Evolutionary conservation across 148 eudicot genomes (phyloP).

Genomic region (Rhododendron ovatum): DNA sequence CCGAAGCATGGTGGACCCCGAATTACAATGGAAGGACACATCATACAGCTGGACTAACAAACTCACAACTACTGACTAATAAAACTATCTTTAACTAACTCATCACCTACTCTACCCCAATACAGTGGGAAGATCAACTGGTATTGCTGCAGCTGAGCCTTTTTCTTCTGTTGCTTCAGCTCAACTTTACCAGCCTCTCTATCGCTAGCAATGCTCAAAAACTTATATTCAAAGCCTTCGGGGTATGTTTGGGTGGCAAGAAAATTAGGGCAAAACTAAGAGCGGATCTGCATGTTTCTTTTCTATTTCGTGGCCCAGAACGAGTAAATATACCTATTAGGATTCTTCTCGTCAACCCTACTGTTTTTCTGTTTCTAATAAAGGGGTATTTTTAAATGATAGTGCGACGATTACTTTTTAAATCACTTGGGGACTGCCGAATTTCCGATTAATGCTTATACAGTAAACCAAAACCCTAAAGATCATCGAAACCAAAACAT

Average conservation of each 20-base stretch:
- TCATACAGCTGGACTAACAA: neutral
- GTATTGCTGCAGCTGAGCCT: neutral
- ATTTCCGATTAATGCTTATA: neutral
- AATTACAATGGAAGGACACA: neutral
- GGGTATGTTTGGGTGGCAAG: neutral
- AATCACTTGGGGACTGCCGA: neutral
- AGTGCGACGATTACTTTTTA: neutral
- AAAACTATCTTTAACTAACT: neutral
- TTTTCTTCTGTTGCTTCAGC: neutral
- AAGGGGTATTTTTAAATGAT: neutral
- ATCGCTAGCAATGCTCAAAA: neutral
- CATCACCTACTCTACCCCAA: neutral
- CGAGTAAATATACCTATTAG: neutral
- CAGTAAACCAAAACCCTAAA: neutral
- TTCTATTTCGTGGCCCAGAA: neutral
- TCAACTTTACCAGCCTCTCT: neutral
- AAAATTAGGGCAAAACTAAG: neutral
- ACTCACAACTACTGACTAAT: neutral
- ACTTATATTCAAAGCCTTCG: neutral
- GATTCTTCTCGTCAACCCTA: neutral
- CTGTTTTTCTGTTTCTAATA: too few species aligned
- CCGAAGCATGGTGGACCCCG: too few species aligned
- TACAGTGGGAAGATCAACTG: neutral
- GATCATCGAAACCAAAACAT: neutral
- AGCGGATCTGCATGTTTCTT: neutral